Percentiles rank a stretch among this genome's conserved stretches.
These are phyloP conservation scores for Colletotrichum lini DNA, from an alignment of 2,329 filamentous ascomycete genomes.

Conservation along the genomic window DNA sequence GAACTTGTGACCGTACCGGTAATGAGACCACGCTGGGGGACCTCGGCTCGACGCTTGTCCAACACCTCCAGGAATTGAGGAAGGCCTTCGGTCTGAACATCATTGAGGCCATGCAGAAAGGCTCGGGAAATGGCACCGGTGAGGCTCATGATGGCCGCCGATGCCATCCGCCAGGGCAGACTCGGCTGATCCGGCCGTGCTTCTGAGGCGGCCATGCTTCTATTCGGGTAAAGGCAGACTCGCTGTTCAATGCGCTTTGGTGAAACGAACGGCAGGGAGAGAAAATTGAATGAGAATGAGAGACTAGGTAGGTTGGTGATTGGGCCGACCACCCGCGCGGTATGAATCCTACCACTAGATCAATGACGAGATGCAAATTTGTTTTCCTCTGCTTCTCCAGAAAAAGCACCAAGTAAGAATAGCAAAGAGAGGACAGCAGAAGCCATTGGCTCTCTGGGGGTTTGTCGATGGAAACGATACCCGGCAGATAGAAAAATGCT, in stretches of 20 bases:
- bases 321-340: constrained; percentile 17
- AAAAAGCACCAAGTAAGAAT: not conserved
- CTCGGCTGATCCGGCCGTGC: constrained; percentile 62
- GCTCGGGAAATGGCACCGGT: constrained; percentile 79
- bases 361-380: not conserved
- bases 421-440: not conserved
- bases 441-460: constrained; percentile 12
- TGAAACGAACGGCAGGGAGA: constrained; percentile 12
- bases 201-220: constrained; percentile 23
- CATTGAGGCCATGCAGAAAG: constrained; percentile 83
- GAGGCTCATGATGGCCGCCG: constrained; percentile 81
- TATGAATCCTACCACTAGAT: constrained; percentile 12
- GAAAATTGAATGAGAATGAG: constrained; percentile 9
- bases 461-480: not conserved
- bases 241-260: not conserved
- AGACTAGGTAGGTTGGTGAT: constrained; percentile 14
- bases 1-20: constrained; percentile 64
- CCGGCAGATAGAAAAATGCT: constrained; percentile 12
- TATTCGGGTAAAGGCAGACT: not conserved
- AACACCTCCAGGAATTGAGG: constrained; percentile 82
- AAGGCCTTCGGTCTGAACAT: constrained; percentile 82
- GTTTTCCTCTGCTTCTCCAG: too few species aligned
- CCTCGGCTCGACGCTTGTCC: constrained; percentile 77
- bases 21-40: constrained; percentile 82
- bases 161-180: constrained; percentile 79